These are phyloP conservation scores for Chalciporus sp. DNA, from an alignment of 1,284 basidiomycete genomes.

Conservation along the genomic window DNA sequence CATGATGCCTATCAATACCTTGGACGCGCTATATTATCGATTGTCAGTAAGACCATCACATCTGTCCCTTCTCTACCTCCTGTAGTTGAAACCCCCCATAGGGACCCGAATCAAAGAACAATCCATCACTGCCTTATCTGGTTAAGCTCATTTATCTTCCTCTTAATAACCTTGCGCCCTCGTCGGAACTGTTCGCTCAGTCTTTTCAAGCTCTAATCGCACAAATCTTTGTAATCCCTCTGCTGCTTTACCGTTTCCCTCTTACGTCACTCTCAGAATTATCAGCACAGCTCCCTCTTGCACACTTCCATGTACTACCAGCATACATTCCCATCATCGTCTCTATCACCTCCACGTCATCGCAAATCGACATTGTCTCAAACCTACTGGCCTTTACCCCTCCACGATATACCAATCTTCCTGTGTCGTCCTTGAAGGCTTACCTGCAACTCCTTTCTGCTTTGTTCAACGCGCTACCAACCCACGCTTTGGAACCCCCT, in stretches of 20 bases:
- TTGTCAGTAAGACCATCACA: constrained; percentile 23
- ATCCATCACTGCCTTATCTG: constrained; percentile 32
- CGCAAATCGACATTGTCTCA: constrained; percentile 60
- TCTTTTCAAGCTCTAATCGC: constrained; percentile 43
- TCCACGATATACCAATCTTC: constrained; percentile 53
- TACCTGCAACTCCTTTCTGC: constrained; percentile 57
- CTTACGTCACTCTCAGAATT: constrained; percentile 50
- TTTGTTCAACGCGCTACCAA: constrained; percentile 57
- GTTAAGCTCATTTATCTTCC: constrained; percentile 33
- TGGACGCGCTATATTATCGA: constrained; percentile 19
- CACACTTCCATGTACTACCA: constrained; percentile 36
- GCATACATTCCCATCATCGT: constrained; percentile 26
- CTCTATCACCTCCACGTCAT: constrained; percentile 27
- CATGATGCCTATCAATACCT: constrained; percentile 23
- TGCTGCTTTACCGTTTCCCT: constrained; percentile 70
- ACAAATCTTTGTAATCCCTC: constrained; percentile 60
- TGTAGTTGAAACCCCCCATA: constrained; percentile 11
- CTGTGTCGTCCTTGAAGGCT: constrained; percentile 45
- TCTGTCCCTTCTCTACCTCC: not conserved
- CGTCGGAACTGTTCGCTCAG: constrained; percentile 34
- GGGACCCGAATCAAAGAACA: constrained; percentile 30
- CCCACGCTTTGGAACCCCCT: constrained; percentile 51
- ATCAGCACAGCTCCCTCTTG: constrained; percentile 48
- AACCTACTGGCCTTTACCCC: constrained; percentile 65
- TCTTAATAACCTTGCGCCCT: constrained; percentile 29